Base-by-base conservation (phyloP, 164 flowering plant genomes). In the Platanus orientalis region DNA sequence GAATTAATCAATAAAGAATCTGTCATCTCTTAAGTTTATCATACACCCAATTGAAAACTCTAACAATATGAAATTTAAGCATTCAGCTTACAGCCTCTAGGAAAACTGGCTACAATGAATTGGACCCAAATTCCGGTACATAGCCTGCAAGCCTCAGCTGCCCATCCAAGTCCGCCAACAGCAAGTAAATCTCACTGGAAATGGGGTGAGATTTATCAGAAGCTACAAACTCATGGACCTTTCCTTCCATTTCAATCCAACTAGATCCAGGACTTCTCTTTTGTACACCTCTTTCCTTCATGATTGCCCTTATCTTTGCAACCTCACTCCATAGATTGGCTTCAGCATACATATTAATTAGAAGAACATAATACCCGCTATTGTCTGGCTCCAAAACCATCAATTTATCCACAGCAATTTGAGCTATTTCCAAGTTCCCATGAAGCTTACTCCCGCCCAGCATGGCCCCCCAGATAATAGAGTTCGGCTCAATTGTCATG, bases 381-480 rank as follows among this genome's bases (percentile, higher is more conserved):
- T 87, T 87, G 6, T 72, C 61, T 19, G 92, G 90, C 81, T 89
- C 96, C 74, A 89, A 77, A 26, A 61, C 49, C 69, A 68, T 73
- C 70, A 87, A 57, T 26, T 78, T 70, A 36, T 79, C 59, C 13
- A 79, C 86, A 9, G 85, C 89, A 62, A 83, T 52, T 63, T 72
- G 51, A 60, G 86, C 97, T 45, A 88, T 81, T 56, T 79, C 84
- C 69, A 84, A 54, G 69, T 85, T 87, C 68, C 71, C 74, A 65
- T 83, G 83, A 74, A 80, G 77, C 75, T 83, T 86, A 62, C 89
- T 85, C 16, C 97, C 96, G 64, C 83, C 67, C 50, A 90, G 58
- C 44, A 90, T 69, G 10, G 91, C 80, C 21, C 93, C 92, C 96
- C 97, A 90, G 26, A 88, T 77, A 24, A 80, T 74, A 24, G 90